Conservation (phyloP, 208 protist genomes). For the Trypanosoma avium region DNA sequence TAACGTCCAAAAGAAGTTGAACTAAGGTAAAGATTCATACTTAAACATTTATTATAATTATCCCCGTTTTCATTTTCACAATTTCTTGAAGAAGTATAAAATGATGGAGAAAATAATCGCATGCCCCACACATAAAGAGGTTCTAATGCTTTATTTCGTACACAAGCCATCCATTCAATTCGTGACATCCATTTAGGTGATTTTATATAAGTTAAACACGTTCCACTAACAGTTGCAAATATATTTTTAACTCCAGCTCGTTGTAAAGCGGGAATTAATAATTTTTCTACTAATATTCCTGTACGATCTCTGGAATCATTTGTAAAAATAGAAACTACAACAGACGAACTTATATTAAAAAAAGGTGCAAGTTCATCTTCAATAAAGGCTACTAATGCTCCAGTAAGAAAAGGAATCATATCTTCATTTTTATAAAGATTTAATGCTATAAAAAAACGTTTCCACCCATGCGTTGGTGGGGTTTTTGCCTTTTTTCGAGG, state of each 20-base stretch:
- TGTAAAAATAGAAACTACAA: constrained; percentile 75
- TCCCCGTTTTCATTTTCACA: constrained; percentile 13
- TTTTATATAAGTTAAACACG: constrained; percentile 37
- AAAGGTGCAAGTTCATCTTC: constrained; percentile 66
- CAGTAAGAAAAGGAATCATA: constrained; percentile 61
- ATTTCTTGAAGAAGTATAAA: background rate
- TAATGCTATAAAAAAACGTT: constrained; percentile 66
- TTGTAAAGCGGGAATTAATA: constrained; percentile 62
- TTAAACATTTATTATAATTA: background rate
- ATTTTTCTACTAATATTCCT: constrained; percentile 30
- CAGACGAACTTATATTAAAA: constrained; percentile 37
- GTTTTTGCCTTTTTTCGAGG: constrained; percentile 21
- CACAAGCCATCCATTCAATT: constrained; percentile 83
- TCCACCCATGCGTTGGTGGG: constrained; percentile 52
- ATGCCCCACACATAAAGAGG: constrained; percentile 66
- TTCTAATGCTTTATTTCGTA: constrained; percentile 72
- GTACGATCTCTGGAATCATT: constrained; percentile 45
- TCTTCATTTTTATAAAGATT: constrained; percentile 78
- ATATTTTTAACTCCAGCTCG: constrained; percentile 40
- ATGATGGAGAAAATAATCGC: constrained; percentile 31
- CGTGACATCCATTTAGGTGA: constrained; percentile 38
- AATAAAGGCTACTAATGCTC: constrained; percentile 57
- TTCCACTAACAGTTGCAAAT: constrained; percentile 47
- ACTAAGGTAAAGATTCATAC: constrained; percentile 10
- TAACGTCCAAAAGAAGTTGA: background rate